A percentile compares a stretch with the other conserved stretches of the same genome.
phyloP scores from a whole-genome alignment of 75 land plant genomes.

The Sequoiadendron giganteum region DNA sequence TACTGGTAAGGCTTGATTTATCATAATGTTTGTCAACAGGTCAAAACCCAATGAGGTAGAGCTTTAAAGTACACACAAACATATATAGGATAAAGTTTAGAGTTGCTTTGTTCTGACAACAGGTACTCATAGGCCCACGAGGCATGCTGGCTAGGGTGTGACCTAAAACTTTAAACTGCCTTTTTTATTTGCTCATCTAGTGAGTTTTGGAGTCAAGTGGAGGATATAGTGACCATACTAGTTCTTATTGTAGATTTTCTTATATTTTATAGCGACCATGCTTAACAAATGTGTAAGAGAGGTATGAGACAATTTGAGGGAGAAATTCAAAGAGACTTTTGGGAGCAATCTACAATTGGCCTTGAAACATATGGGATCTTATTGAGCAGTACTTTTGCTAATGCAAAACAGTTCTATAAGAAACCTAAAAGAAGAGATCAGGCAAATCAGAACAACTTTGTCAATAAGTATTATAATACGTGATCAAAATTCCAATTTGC shows the following conservation, averaged over 20 bases:
- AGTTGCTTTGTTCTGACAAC: neutral
- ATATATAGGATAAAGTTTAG: neutral
- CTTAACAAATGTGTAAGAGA: neutral
- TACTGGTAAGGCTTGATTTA: neutral
- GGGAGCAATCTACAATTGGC: neutral
- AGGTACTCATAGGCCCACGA: neutral
- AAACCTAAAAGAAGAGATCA: neutral
- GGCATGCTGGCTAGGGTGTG: neutral
- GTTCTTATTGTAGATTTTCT: neutral
- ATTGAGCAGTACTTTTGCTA: neutral
- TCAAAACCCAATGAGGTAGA: neutral
- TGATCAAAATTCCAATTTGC: neutral
- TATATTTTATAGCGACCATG: neutral
- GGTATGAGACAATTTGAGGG: neutral
- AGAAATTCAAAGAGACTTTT: neutral
- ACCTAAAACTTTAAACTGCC: neutral
- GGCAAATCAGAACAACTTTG: neutral
- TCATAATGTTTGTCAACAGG: neutral
- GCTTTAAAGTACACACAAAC: neutral
- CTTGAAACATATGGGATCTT: neutral
- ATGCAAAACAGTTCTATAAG: neutral
- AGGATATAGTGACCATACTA: neutral
- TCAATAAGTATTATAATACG: neutral
- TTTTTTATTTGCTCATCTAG: neutral
- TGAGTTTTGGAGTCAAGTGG: neutral